Evolutionary conservation across 768 basidiomycete genomes (phyloP), one percentile per base, ranked within the genome.

Genomic region (Macrolepiota fuliginosa): DNA sequence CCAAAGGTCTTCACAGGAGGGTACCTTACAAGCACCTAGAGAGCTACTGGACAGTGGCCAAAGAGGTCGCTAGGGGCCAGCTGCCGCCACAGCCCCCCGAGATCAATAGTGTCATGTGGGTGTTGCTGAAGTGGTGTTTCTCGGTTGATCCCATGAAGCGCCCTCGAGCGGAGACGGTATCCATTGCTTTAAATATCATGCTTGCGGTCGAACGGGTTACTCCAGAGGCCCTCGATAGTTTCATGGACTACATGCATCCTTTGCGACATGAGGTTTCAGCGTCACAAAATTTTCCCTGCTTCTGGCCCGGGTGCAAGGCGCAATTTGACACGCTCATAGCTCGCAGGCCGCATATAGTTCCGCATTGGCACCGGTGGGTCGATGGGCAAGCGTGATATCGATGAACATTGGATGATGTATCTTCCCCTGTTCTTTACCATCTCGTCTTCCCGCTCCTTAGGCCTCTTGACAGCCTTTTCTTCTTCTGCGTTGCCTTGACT

Each of bases 1-100:
- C n/a, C n/a, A 9, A 32, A 67, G 66, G 40, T 63, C 42, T 35
- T 58, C 32, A 65, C 65, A 2, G 67, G 63, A 19, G 59, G 46
- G 24, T 19, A 56, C 2, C 66, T 1, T 65, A 63, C 46, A 36
- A 58, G n/a, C 50, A 63, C 42, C 13, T 67, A 9, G 37, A 25
- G 19, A 63, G 55, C 24, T 58, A 61, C 22, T 45, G 54, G 6
- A 58, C 42, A 9, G 64, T 32, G 29, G 29, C 7, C 7, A 7
- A 7, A 7, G 29, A 32, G 29, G 7, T 63, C 12, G 53, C 53
- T 13, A 45, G 60, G 19, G 25, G 36, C 19, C 24, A 63, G 4
- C 39, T 52, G 10, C 59, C 46, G 42, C 64, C 64, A 11, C 29
- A 52, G 13, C 64, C 64, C 1, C 27, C 39, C n/a, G 55, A 65